Base-by-base conservation (phyloP, 176 grass and related monocot species). In the Juncus effusus region DNA sequence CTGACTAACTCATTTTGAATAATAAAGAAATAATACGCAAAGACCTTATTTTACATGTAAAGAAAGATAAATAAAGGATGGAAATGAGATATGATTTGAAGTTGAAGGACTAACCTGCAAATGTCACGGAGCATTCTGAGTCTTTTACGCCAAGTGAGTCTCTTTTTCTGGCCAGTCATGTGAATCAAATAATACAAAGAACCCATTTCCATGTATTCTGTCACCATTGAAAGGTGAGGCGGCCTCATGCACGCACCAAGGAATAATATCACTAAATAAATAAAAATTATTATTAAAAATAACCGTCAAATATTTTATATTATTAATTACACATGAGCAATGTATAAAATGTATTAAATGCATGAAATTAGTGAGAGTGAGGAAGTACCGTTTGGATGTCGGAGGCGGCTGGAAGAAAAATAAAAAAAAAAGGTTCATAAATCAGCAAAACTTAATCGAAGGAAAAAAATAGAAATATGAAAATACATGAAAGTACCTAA, bases 161-260 rank as follows among this genome's bases (percentile, higher is more conserved):
- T 93, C 73, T 93, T 99, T 84, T 99, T 99, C 69, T 94, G 95
- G 65, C 89, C 89, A 68, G 85, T 99, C 95, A 90, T 94, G 65
- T 94, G 95, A 69, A 99, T 99, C 56, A 99, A 85, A 77, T 94
- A 99, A 69, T 99, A 99, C 73, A 99, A 74, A 13, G 95, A 99
- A 54, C 95, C 95, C 95, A 90, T 99, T 86, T 99, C 95, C 95
- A 99, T 99, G 77, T 99, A 99, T 81, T 99, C 95, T 5, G 95
- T 99, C 64, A 94, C 83, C 95, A 99, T 99, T 78, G 95, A 99
- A 16, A 99, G 71, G 81, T 90, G 85, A 59, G 95, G 95, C 80
- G 95, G 95, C 14, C 71, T 91, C 84, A 99, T 99, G 73, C 95
- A 99, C 82, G 95, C 95, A 55, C 95, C 95, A 70, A 99, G 95